Conservation (phyloP, 1,284 basidiomycete genomes). For the Leccinum cinnamomeum region DNA sequence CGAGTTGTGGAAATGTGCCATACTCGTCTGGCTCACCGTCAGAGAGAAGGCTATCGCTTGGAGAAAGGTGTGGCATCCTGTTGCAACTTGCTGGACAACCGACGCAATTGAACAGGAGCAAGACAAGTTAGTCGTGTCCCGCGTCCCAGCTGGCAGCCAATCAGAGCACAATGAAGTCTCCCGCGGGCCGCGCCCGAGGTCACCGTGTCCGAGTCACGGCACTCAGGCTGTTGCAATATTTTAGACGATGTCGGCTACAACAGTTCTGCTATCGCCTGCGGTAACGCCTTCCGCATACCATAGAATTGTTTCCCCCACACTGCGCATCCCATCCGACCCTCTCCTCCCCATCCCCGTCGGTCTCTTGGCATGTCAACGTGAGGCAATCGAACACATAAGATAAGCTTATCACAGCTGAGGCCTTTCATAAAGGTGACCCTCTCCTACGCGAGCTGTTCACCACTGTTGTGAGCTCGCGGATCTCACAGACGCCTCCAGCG, state of each 20-base stretch:
- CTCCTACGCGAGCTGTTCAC: slow-evolving; percentile 57
- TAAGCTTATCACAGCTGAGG: slow-evolving; percentile 11
- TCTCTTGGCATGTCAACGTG: slow-evolving; percentile 71
- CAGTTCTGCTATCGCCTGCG: slow-evolving; percentile 37
- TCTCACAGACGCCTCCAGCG: slow-evolving; percentile 43
- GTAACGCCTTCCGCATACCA: slow-evolving; percentile 58
- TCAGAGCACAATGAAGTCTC: too few species aligned
- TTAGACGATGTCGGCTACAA: slow-evolving; percentile 35
- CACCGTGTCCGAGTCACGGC: too few species aligned
- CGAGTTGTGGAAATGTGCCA: slow-evolving; percentile 8
- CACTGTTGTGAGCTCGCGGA: slow-evolving; percentile 47
- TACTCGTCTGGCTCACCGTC: slow-evolving; percentile 2
- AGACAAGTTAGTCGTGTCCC: too few species aligned
- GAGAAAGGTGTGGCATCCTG: background rate
- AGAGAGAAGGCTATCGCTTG: background rate
- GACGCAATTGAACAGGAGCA: background rate
- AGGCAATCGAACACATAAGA: slow-evolving; percentile 22
- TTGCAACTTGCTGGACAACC: background rate
- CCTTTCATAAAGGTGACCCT: slow-evolving; percentile 56
- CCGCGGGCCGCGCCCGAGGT: too few species aligned
- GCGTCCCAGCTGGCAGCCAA: too few species aligned
- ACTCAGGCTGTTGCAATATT: too few species aligned
- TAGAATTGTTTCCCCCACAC: slow-evolving; percentile 56
- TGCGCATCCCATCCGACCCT: slow-evolving; percentile 52
- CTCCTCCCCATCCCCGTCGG: slow-evolving; percentile 62